Evolutionary conservation across 2,329 filamentous ascomycete species (phyloP), one percentile per base, ranked within the genome.

Genomic region (Phialocephala sp.): DNA sequence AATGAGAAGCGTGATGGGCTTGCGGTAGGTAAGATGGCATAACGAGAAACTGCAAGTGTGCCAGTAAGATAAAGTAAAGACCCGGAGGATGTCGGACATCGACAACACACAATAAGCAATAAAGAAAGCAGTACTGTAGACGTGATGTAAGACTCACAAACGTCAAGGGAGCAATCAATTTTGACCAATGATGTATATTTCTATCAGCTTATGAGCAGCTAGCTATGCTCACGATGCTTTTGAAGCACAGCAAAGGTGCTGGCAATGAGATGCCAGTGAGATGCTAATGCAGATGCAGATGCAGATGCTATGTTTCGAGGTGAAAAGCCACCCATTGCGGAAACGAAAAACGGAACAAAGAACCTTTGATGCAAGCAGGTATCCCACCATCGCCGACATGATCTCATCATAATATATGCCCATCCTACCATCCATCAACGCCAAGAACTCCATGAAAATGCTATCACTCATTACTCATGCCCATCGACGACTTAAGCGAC

Each of bases 381-480:
- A 50, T 50, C 45, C 45, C n/a, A n/a, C 45, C 45, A n/a, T 22
- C 45, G 45, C 45, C 45, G 12, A 24, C 45, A 43, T 43, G 41
- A 43, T 43, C 41, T 18, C 45, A 20, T 50, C 45, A 50, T 50
- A n/a, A 50, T 50, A 22, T 50, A 24, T 22, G 45, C 41, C 24
- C 24, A 54, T 35, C 27, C 50, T 15, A 20, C n/a, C 24, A 54
- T 50, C 24, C 27, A 52, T 32, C 11, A 54, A 54, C 50, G 50
- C 50, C 50, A 18, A 18, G 6, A 27, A 54, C 22, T 18, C 24
- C 50, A 14, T n/a, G 22, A 27, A 54, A 32, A 54, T 54, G 50
- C 18, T 6, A 27, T 22, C 12, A 52, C 11, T n/a, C 22, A 32
- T 2, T 6, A 54, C 8, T 24, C 8, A 50, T 50, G 11, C 22